Conservation (phyloP, 179 eudicot species). For the Sideroxylon spinosum region DNA sequence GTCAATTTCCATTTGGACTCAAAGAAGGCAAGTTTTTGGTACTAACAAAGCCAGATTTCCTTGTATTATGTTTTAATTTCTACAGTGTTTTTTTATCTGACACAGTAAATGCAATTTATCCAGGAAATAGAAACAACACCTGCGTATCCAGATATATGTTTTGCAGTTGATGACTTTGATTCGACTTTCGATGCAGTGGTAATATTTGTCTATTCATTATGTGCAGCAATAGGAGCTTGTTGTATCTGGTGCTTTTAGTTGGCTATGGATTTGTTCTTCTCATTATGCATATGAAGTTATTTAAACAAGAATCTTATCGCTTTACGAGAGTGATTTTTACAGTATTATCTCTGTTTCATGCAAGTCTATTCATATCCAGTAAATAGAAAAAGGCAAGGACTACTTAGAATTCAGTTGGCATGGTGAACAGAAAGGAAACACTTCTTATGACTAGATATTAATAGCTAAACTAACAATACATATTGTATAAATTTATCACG, state of each 20-base stretch:
- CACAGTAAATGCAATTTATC: conserved; percentile 13
- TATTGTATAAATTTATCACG: too few species aligned
- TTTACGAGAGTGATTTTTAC: background rate
- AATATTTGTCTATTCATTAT: conserved; percentile 21
- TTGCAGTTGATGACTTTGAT: conserved; percentile 98
- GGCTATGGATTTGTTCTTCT: background rate
- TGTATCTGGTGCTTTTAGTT: conserved; percentile 13
- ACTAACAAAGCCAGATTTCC: background rate
- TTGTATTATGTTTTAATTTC: background rate
- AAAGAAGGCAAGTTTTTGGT: conserved; percentile 63
- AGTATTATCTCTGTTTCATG: background rate
- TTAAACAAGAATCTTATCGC: background rate
- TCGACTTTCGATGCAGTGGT: conserved; percentile 98
- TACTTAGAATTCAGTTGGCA: background rate
- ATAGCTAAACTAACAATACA: background rate
- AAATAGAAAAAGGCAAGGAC: background rate
- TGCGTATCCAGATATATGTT: conserved; percentile 99
- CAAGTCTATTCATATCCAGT: background rate
- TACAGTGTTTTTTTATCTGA: conserved; percentile 5
- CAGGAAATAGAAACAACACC: conserved; percentile 94
- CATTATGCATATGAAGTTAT: background rate
- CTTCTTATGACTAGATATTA: background rate
- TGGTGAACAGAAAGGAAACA: background rate
- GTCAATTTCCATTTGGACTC: conserved; percentile 95
- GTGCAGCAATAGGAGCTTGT: background rate